These are phyloP conservation scores for Globisporangium mamillatum DNA, from an alignment of 352 stramenopile species.

Conservation along the genomic window DNA sequence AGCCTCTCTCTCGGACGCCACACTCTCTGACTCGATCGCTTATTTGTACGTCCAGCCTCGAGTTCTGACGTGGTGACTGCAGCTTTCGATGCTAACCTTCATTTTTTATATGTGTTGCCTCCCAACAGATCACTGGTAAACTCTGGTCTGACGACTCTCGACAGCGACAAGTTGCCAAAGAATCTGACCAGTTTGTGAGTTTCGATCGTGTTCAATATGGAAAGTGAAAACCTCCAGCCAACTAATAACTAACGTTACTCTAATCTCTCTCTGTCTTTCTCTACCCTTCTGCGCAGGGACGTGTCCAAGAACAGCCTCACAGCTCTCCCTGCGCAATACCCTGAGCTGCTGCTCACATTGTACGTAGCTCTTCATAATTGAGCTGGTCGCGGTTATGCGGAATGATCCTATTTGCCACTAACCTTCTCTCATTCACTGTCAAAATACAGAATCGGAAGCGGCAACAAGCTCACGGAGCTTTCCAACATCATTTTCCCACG, in stretches of 20 bases:
- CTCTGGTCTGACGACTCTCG: constrained; percentile 36
- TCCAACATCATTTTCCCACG: constrained; percentile 49
- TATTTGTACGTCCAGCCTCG: constrained; percentile 25
- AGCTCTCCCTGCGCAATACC: constrained; percentile 28
- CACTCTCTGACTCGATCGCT: constrained; percentile 41
- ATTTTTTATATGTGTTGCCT: not conserved
- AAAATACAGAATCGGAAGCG: constrained; percentile 25
- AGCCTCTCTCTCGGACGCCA: constrained; percentile 35
- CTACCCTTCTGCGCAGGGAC: constrained; percentile 26
- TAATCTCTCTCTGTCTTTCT: not conserved
- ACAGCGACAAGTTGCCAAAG: constrained; percentile 38
- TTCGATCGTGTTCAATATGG: not conserved
- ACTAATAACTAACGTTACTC: not conserved
- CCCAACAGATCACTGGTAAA: constrained; percentile 36
- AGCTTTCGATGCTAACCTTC: not conserved
- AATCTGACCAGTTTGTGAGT: constrained; percentile 55
- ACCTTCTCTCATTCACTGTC: not conserved
- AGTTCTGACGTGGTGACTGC: not conserved
- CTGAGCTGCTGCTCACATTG: constrained; percentile 33
- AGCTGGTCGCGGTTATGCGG: not conserved
- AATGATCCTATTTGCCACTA: not conserved
- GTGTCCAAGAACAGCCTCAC: constrained; percentile 47
- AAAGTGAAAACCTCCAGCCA: too few species aligned
- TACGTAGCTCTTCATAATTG: constrained; percentile 15
- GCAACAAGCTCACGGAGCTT: constrained; percentile 50